These are phyloP conservation scores for Aspergillus conjunctus DNA, from an alignment of 495 filamentous ascomycete species.

Conservation along the genomic window DNA sequence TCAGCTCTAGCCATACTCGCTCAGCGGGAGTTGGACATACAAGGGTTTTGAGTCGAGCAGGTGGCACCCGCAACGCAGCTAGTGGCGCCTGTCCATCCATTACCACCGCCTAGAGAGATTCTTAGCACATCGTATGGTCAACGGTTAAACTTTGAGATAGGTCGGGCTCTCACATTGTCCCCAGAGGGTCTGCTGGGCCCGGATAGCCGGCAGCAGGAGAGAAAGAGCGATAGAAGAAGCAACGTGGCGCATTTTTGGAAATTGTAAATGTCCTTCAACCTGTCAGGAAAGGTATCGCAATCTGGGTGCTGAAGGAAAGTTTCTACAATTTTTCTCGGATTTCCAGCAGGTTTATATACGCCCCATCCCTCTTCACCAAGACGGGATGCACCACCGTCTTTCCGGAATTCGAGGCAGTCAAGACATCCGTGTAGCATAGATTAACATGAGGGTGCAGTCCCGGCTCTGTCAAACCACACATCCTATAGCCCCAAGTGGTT, in stretches of 20 bases:
- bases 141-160: neutral
- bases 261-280: neutral
- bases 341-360: neutral
- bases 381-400: neutral
- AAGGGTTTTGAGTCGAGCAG: slow-evolving; percentile 13
- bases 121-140: neutral
- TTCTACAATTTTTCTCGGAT: neutral
- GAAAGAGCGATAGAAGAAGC: slow-evolving; percentile 2
- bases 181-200: slow-evolving; percentile 22
- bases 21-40: no score
- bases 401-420: neutral
- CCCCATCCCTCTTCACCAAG: neutral
- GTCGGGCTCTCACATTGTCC: slow-evolving; percentile 15
- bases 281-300: neutral
- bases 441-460: neutral
- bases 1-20: no score
- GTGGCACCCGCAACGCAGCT: slow-evolving; percentile 14
- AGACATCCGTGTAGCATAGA: neutral
- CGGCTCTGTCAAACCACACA: neutral
- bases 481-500: neutral
- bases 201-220: slow-evolving; percentile 10
- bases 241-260: neutral
- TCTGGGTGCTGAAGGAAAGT: neutral
- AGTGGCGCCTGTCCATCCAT: slow-evolving; percentile 12
- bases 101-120: slow-evolving; percentile 13